Evolutionary conservation across 352 stramenopile genomes (phyloP), one percentile per base, ranked within the genome.

Genomic region (Blastocystis sp.): DNA sequence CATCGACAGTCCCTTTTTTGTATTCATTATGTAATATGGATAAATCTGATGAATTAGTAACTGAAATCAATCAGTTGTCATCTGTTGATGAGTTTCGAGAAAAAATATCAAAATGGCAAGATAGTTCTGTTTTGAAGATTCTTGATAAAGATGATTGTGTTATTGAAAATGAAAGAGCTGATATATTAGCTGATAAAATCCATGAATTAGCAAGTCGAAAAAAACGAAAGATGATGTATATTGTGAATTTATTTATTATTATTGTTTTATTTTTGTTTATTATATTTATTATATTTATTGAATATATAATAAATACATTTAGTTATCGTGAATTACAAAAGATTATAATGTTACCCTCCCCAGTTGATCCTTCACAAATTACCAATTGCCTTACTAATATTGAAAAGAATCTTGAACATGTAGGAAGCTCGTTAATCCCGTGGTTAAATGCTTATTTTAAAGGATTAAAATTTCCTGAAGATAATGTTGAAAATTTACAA

Each of bases 371-470:
- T 34, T 42, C 48, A 33, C n/a, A 39, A 6, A 27, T 62, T 9
- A 48, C 41, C 35, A 62, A 52, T 25, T 33, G 48, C 27, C 52
- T 62, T 5, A 39, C 39, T 2, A 24, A 21, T 16, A 46, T 62
- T 31, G 52, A 62, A 23, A 62, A 52, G 34, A 42, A 31, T 11
- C 52, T 62, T 2, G 52, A 45, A 5, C 39, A 47, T 25, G 52
- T 62, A 28, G 48, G 39, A 0, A 39, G 39, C n/a, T 62, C 52
- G 13, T 27, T 62, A 13, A 16, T 62, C 13, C 52, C 52, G 2
- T 62, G 52, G 52, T 54, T 62, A 32, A 42, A 62, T 28, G 10
- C 52, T 13, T 62, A 62, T 34, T 62, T 62, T 31, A 62, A 62
- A 23, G 52, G 52, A 18, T 54, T 42, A 2, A 42, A 62, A 19